phyloP scores from a whole-genome alignment of 2,329 filamentous ascomycete species.

The Epichloe sibirici region DNA sequence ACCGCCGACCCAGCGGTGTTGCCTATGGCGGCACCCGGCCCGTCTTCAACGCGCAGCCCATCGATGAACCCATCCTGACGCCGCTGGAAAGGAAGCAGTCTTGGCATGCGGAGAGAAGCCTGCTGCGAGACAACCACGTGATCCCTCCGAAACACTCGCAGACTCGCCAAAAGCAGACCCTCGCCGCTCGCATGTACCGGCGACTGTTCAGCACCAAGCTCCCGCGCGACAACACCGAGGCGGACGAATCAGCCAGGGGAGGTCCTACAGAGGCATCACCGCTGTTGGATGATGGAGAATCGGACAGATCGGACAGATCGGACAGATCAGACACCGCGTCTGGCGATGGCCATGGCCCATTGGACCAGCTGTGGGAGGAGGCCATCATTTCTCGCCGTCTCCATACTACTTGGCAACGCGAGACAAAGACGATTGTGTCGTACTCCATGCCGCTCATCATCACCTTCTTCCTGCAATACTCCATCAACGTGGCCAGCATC shows the following conservation, averaged over 20 bases:
- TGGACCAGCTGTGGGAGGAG: slow-evolving; percentile 72
- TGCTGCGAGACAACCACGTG: slow-evolving; percentile 54
- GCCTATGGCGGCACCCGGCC: slow-evolving; percentile 60
- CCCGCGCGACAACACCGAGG: slow-evolving; percentile 24
- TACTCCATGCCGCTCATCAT: slow-evolving; percentile 58
- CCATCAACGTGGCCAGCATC: slow-evolving; percentile 68
- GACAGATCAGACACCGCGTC: slow-evolving; percentile 21
- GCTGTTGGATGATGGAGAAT: slow-evolving; percentile 18
- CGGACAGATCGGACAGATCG: not conserved
- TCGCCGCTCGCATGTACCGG: slow-evolving; percentile 31
- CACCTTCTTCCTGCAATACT: slow-evolving; percentile 73
- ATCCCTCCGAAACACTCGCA: slow-evolving; percentile 45
- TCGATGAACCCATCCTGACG: slow-evolving; percentile 37
- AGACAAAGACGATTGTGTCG: slow-evolving; percentile 65
- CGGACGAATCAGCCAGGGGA: slow-evolving; percentile 21
- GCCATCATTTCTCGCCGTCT: slow-evolving; percentile 72
- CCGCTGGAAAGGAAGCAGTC: slow-evolving; percentile 43
- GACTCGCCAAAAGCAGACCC: slow-evolving; percentile 16
- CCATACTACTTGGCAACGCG: slow-evolving; percentile 81
- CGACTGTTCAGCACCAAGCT: slow-evolving; percentile 46
- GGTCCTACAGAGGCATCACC: slow-evolving; percentile 29
- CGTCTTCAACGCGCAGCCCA: slow-evolving; percentile 47
- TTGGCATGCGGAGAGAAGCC: slow-evolving; percentile 43
- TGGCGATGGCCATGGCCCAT: slow-evolving; percentile 32
- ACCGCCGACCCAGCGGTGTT: slow-evolving; percentile 67